Evolutionary conservation across 2,329 filamentous ascomycete genomes (phyloP).

Genomic region (Aureobasidium uvarum): DNA sequence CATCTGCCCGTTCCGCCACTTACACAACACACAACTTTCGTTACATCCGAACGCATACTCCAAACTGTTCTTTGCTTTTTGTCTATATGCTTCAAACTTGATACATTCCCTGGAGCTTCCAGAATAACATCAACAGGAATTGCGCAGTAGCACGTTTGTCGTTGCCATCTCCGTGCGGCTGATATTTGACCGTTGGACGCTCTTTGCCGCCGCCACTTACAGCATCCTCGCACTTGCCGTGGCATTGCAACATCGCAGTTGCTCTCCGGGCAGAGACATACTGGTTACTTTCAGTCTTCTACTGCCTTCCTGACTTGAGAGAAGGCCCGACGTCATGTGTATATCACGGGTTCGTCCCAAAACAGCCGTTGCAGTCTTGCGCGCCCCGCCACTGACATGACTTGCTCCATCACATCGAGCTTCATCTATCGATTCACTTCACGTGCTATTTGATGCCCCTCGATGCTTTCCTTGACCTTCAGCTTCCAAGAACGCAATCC

Average conservation of each 20-base stretch:
- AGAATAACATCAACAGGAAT: background rate
- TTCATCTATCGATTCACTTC: background rate
- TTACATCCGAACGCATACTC: background rate
- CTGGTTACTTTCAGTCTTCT: background rate
- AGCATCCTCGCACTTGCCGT: background rate
- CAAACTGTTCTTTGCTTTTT: background rate
- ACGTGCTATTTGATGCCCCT: too few relatives aligned
- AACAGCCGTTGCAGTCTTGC: background rate
- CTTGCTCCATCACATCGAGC: background rate
- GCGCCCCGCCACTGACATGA: background rate
- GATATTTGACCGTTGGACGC: background rate
- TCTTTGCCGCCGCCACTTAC: conserved; percentile 10
- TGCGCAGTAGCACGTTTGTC: background rate
- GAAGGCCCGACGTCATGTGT: background rate
- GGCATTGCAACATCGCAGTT: background rate
- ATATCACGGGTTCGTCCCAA: background rate
- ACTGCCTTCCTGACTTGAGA: background rate
- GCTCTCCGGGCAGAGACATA: background rate
- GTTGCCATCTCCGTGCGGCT: background rate
- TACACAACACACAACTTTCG: background rate
- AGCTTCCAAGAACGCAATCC: too few relatives aligned
- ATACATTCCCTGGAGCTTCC: background rate
- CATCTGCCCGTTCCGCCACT: background rate
- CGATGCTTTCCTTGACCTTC: background rate
- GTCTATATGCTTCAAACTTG: background rate